These are phyloP conservation scores for Tetradesmus lagerheimii DNA, from an alignment of 139 green algal genomes.

Conservation along the genomic window DNA sequence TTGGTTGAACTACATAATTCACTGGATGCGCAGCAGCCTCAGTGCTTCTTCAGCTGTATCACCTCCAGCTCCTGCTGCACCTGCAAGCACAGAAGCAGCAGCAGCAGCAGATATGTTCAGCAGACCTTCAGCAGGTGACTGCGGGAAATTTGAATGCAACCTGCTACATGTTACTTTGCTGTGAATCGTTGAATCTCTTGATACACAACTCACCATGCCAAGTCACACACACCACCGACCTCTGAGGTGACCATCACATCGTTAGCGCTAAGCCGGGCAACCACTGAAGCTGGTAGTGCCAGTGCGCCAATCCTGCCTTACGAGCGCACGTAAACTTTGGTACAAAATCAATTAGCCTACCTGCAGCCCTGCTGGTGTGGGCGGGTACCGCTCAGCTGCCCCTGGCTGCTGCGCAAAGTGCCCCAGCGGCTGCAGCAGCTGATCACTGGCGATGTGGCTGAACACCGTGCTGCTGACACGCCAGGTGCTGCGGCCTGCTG, in stretches of 20 bases:
- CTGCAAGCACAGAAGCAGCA: neutral
- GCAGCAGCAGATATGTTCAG: neutral
- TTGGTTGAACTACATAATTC: too few relatives aligned
- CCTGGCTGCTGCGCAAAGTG: conserved; percentile 61
- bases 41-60: conserved; percentile 66
- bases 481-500: conserved; percentile 79
- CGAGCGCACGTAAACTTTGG: too few relatives aligned
- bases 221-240: too few relatives aligned
- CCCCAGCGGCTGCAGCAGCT: conserved; percentile 75
- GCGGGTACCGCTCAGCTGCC: conserved; percentile 62
- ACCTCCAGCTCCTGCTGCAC: conserved; percentile 69
- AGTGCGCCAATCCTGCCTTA: too few relatives aligned
- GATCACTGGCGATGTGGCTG: conserved; percentile 78
- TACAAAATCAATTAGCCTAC: conserved; percentile 53
- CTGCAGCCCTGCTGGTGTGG: conserved; percentile 68
- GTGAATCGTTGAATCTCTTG: too few relatives aligned
- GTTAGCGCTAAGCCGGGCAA: too few relatives aligned
- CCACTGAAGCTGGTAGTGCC: too few relatives aligned
- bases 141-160: too few relatives aligned
- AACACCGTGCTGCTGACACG: conserved; percentile 94
- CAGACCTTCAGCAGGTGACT: neutral
- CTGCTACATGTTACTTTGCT: too few relatives aligned
- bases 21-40: neutral
- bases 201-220: too few relatives aligned
- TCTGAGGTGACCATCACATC: too few relatives aligned